Percentiles rank a stretch among this genome's conserved stretches.
Evolutionary conservation across 2,329 filamentous ascomycete species (phyloP).

Genomic region (Fusarium verrucosum): DNA sequence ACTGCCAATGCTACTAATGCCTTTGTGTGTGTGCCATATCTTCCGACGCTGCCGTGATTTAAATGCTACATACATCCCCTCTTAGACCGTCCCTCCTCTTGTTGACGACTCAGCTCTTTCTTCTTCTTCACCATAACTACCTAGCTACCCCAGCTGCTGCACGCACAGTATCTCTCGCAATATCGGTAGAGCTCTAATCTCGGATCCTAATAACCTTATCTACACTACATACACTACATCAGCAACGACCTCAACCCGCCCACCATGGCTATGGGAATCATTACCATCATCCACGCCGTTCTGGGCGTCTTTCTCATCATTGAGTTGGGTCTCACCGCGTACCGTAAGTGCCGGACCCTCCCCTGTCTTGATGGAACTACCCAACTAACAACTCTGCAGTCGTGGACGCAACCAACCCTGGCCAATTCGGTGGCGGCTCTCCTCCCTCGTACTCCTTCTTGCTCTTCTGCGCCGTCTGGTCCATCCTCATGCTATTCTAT

Average conservation of each 20-base stretch:
- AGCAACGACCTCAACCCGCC: neutral
- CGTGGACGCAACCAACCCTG: constrained; percentile 50
- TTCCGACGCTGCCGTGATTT: constrained; percentile 13
- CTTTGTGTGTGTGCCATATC: too few species aligned
- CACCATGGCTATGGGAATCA: constrained; percentile 63
- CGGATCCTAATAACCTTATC: neutral
- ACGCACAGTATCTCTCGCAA: neutral
- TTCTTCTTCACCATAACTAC: neutral
- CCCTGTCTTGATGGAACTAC: neutral
- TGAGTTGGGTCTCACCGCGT: constrained; percentile 77
- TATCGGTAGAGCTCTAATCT: neutral
- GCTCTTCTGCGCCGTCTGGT: constrained; percentile 82
- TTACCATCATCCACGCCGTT: constrained; percentile 70
- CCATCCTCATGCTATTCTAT: constrained; percentile 75
- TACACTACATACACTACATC: neutral
- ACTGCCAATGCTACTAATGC: too few species aligned
- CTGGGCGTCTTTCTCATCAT: constrained; percentile 76
- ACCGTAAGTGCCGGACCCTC: constrained; percentile 62
- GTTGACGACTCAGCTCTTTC: neutral
- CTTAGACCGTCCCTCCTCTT: neutral
- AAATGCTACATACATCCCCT: constrained; percentile 37
- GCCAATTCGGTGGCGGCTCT: constrained; percentile 42
- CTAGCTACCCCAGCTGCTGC: too few species aligned
- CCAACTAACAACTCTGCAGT: constrained; percentile 28
- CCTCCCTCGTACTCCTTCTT: constrained; percentile 76